Percentiles rank a stretch among this genome's conserved stretches.
Conservation (phyloP, 2,329 filamentous ascomycete genomes). For the Beauveria sp. region DNA sequence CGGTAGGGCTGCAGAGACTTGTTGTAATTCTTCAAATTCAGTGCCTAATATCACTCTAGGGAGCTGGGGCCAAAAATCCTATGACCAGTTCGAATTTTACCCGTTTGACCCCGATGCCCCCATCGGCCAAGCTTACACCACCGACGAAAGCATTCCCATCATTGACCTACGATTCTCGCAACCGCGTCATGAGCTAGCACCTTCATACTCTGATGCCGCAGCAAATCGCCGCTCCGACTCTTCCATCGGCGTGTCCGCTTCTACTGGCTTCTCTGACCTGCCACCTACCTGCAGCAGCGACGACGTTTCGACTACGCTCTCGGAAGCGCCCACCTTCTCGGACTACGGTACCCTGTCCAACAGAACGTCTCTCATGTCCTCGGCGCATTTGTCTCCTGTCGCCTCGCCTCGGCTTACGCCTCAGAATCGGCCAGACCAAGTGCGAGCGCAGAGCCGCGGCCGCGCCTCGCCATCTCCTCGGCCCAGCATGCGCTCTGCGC, state of each 20-base stretch:
- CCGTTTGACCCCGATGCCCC: conserved; percentile 48
- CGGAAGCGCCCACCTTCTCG: conserved; percentile 61
- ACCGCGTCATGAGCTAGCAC: conserved; percentile 40
- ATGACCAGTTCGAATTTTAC: conserved; percentile 48
- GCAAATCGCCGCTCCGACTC: conserved; percentile 61
- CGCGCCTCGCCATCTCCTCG: conserved; percentile 66
- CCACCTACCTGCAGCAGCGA: conserved; percentile 50
- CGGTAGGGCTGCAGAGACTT: neutral
- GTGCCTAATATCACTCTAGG: conserved; percentile 14
- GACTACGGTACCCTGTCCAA: conserved; percentile 62
- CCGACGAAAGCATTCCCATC: conserved; percentile 56
- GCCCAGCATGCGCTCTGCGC: conserved; percentile 58
- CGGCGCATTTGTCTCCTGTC: conserved; percentile 64
- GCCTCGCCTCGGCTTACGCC: conserved; percentile 61
- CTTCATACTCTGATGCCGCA: conserved; percentile 42
- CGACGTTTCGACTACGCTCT: conserved; percentile 58
- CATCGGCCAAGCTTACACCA: conserved; percentile 55
- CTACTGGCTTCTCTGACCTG: conserved; percentile 58
- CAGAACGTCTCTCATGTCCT: conserved; percentile 62
- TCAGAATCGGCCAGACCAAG: conserved; percentile 52
- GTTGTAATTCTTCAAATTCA: neutral
- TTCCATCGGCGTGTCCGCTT: conserved; percentile 65
- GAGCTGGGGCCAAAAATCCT: conserved; percentile 46
- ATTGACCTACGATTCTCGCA: conserved; percentile 50
- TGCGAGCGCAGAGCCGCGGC: conserved; percentile 58